These are phyloP conservation scores for Hortiboletus campestris DNA, from an alignment of 768 basidiomycete species.

Conservation along the genomic window DNA sequence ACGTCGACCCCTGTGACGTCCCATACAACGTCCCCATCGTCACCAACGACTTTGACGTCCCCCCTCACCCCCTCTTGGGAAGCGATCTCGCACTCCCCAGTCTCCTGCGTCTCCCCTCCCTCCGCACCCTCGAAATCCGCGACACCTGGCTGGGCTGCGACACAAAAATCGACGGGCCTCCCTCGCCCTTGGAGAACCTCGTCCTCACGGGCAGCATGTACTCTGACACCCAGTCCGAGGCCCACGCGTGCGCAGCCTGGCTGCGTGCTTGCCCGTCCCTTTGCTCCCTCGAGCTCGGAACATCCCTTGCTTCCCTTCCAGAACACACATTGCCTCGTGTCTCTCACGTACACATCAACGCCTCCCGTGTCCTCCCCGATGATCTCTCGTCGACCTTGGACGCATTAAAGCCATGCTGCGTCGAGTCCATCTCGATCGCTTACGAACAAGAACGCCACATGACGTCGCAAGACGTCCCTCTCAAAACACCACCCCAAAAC, in stretches of 20 bases:
- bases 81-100: constrained; percentile 61
- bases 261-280: constrained; percentile 24
- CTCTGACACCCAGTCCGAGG: constrained; percentile 14
- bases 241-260: constrained; percentile 26
- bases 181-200: constrained; percentile 16
- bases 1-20: constrained; percentile 49
- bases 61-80: constrained; percentile 52
- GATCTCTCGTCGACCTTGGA: constrained; percentile 23
- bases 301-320: constrained; percentile 19
- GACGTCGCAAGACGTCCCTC: background rate
- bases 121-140: constrained; percentile 59
- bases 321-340: constrained; percentile 9
- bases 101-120: constrained; percentile 60
- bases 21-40: constrained; percentile 54
- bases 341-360: constrained; percentile 25
- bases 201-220: constrained; percentile 34
- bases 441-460: constrained; percentile 15
- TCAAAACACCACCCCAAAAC: constrained; percentile 13
- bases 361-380: constrained; percentile 24
- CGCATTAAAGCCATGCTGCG: constrained; percentile 10
- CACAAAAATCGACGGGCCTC: constrained; percentile 12
- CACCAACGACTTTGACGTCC: constrained; percentile 58
- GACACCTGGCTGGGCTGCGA: constrained; percentile 66
- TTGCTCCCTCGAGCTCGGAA: constrained; percentile 20
- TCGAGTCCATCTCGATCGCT: constrained; percentile 24